Conservation (phyloP, 345 rosid genomes). For the Turnera subulata region DNA sequence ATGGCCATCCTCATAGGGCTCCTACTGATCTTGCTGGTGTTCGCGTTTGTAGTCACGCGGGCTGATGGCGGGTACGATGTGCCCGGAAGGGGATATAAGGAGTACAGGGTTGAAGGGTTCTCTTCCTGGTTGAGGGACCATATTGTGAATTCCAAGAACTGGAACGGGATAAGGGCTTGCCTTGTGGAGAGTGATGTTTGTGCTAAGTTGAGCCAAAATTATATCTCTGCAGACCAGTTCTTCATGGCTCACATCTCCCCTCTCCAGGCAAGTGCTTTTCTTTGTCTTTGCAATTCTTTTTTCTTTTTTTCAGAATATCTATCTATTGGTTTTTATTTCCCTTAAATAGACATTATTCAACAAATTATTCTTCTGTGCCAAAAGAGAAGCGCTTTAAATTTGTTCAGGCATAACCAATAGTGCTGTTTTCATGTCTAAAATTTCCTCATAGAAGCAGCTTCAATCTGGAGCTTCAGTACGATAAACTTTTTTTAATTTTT, state of each 20-base stretch:
- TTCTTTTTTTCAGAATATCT: not conserved
- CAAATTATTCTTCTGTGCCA: not conserved
- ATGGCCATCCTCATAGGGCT: constrained; percentile 81
- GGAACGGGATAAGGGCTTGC: constrained; percentile 69
- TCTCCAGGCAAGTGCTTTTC: constrained; percentile 51
- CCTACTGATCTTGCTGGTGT: constrained; percentile 59
- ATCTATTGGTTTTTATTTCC: too few relatives aligned
- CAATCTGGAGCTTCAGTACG: not conserved
- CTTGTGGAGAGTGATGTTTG: constrained; percentile 62
- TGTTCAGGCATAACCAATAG: not conserved
- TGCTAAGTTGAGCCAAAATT: constrained; percentile 49
- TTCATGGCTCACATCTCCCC: constrained; percentile 59
- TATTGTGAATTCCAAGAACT: constrained; percentile 49
- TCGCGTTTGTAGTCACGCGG: constrained; percentile 78
- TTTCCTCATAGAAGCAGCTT: not conserved
- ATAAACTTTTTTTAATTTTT: not conserved
- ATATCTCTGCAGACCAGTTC: constrained; percentile 68
- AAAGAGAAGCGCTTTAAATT: not conserved
- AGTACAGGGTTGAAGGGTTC: constrained; percentile 65
- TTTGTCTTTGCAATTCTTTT: not conserved
- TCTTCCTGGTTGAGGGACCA: constrained; percentile 71
- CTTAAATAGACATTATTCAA: too few relatives aligned
- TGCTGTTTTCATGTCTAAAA: not conserved
- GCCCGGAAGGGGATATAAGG: constrained; percentile 60
- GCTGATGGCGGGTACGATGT: constrained; percentile 63